Conservation (phyloP, 2,329 filamentous ascomycete genomes). For the Ophiostoma sp. region DNA sequence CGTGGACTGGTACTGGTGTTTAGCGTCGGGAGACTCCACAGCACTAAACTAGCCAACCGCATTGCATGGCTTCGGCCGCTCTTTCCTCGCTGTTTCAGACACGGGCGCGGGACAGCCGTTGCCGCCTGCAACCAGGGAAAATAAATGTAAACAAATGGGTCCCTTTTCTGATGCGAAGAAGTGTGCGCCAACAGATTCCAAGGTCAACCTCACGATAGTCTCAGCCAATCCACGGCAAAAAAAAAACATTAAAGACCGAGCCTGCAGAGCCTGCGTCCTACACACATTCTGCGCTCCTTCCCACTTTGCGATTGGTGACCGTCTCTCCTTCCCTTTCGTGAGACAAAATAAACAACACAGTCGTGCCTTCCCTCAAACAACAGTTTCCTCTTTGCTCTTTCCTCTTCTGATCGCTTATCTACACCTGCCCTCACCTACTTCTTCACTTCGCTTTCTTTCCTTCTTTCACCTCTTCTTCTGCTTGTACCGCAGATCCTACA, state of each 20-base stretch:
- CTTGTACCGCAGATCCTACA: too few relatives aligned
- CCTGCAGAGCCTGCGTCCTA: neutral
- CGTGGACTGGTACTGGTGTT: neutral
- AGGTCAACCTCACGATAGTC: neutral
- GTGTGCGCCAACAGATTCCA: neutral
- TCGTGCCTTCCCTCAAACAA: conserved; percentile 3
- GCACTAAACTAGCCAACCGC: neutral
- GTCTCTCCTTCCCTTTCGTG: conserved; percentile 12
- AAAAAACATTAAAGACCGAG: neutral
- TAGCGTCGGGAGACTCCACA: neutral
- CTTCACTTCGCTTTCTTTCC: neutral
- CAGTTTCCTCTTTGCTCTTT: neutral
- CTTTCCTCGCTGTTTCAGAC: conserved; percentile 1
- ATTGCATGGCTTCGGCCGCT: neutral
- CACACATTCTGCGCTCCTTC: neutral
- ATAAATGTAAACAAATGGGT: conserved; percentile 8
- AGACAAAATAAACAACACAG: conserved; percentile 13
- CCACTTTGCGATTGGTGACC: neutral
- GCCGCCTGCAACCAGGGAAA: conserved; percentile 5
- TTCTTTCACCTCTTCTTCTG: neutral
- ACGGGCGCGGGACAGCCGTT: conserved; percentile 10
- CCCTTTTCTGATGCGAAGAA: neutral
- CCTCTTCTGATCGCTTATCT: neutral
- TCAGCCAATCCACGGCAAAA: neutral
- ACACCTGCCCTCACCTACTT: neutral